Conservation (phyloP, 352 stramenopile species). For the Pelagophyceae sp. region DNA sequence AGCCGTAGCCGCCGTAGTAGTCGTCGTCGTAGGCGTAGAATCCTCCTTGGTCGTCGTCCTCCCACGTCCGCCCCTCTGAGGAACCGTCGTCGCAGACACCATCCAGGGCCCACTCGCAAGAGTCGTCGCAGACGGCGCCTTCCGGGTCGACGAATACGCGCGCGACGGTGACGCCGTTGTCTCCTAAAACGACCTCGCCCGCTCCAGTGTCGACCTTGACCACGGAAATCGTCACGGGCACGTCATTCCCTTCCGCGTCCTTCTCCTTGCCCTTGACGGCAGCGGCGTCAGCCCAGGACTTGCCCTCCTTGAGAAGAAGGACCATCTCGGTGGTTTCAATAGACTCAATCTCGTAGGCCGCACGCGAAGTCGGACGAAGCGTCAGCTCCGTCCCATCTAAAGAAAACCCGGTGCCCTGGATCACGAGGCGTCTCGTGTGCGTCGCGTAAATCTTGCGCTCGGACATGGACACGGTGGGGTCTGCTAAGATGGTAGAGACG, state of each 20-base stretch:
- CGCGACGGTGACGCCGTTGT: constrained; percentile 11
- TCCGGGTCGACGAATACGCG: background rate
- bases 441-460: constrained; percentile 16
- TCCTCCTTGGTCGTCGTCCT: constrained; percentile 18
- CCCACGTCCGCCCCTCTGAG: background rate
- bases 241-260: background rate
- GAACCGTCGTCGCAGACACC: constrained; percentile 19
- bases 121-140: constrained; percentile 18
- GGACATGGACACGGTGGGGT: background rate
- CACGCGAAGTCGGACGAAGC: background rate
- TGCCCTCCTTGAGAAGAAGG: constrained; percentile 14
- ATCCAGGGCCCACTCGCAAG: constrained; percentile 14
- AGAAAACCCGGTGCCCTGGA: background rate
- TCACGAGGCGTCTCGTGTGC: constrained; percentile 12
- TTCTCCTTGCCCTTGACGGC: background rate
- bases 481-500: constrained; percentile 8
- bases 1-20: constrained; percentile 18
- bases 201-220: constrained; percentile 8
- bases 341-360: constrained; percentile 3
- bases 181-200: constrained; percentile 6
- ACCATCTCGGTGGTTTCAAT: background rate
- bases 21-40: constrained; percentile 22
- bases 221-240: background rate
- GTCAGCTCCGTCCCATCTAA: constrained; percentile 6
- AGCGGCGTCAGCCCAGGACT: background rate